phyloP scores from a whole-genome alignment of 805 yeast species.

The Starmera pachycereana region DNA sequence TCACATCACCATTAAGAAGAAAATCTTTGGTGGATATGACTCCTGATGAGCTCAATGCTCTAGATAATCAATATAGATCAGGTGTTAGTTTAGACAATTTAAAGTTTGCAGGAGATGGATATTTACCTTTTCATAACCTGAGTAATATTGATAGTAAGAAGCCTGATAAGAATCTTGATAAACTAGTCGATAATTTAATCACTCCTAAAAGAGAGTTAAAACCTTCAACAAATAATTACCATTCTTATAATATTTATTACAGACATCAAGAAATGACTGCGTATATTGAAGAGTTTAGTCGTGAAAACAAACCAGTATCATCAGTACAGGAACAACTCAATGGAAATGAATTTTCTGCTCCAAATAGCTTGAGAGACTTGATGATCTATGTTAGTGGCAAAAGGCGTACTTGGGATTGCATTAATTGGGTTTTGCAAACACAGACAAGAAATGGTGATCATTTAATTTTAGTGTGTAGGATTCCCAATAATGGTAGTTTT shows the following conservation, averaged over 20 bases:
- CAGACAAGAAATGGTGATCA: constrained; percentile 16
- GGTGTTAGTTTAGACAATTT: constrained; percentile 11
- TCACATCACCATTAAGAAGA: constrained; percentile 5
- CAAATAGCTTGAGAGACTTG: constrained; percentile 14
- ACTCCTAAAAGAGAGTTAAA: constrained; percentile 3
- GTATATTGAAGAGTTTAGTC: constrained; percentile 3
- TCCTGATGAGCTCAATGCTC: constrained; percentile 15
- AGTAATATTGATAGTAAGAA: neutral
- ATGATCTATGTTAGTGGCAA: constrained; percentile 15
- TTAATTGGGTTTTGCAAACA: constrained; percentile 15
- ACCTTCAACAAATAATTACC: constrained; percentile 4
- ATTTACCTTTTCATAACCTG: constrained; percentile 7
- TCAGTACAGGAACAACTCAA: neutral
- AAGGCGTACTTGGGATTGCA: constrained; percentile 15
- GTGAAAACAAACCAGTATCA: neutral
- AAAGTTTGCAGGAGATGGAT: constrained; percentile 17
- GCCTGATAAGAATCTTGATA: constrained; percentile 9
- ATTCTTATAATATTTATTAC: constrained; percentile 10
- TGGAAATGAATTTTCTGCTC: constrained; percentile 1
- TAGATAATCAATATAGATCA: constrained; percentile 15
- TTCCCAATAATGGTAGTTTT: constrained; percentile 5
- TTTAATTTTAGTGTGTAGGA: constrained; percentile 10
- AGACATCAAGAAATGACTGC: constrained; percentile 11
- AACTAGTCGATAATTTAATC: constrained; percentile 6
- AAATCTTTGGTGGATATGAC: constrained; percentile 19